Base-by-base conservation (phyloP, 495 filamentous ascomycete genomes). In the Neurospora pannonica region DNA sequence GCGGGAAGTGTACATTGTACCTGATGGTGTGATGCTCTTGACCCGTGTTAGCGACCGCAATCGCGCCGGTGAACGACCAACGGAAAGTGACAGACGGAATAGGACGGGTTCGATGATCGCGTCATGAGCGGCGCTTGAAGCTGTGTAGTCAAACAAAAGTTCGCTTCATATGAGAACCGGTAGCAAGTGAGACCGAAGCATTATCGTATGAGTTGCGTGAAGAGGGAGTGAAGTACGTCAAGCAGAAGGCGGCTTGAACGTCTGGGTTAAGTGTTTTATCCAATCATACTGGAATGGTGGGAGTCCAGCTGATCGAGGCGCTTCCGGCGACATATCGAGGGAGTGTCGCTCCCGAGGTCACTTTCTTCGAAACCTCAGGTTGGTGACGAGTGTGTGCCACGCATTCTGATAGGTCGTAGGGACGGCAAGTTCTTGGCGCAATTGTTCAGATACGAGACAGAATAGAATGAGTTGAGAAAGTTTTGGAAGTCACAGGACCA, bases 301-400 rank as follows among this genome's bases (percentile, higher is more conserved):
- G 6, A 4, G 3, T 7, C 54, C 0, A 1, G 24, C 0, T 31
- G 24, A 17, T 4, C 0, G 24, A 62, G 54, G 15, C 0, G 0
- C 2, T 9, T 0, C 6, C 2, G 2, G 13, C 15, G 15, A 19
- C 17, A 0, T 34, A 0, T 0, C 1, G 13, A 62, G 28, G 5
- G 54, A 62, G 54, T 62, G 54, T 62, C 54, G 2, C 54, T 34
- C 28, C 2, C 4, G 9, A 4, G 54, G 9, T 9, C 2, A 9
- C 1, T 19, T 19, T 34, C 15, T 19, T 34, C 1, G 28, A 19
- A 8, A 34, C 28, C 5, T 8, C 24, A 24, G 17, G 54, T 62
- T 62, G 54, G 54, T 34, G 28, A 62, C 54, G 54, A 34, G 54
- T 8, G 28, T 19, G 28, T 19, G 54, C 54, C 15, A 34, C 8